Conservation (phyloP, 164 flowering plant genomes). For the Umbilicus rupestris region DNA sequence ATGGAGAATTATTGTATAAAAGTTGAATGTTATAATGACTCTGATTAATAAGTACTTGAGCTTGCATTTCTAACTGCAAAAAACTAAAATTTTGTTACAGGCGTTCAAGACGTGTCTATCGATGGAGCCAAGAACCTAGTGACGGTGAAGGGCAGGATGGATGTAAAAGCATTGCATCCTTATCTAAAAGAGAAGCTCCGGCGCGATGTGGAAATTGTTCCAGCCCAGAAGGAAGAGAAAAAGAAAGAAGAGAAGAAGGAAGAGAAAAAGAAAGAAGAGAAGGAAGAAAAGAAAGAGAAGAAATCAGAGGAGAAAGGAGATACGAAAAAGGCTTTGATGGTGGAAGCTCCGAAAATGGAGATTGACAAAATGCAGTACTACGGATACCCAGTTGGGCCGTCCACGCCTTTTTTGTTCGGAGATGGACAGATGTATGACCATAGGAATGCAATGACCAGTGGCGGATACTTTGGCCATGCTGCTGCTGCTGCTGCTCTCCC, state of each 20-base stretch:
- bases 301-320: not conserved
- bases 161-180: not conserved
- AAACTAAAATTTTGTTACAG: not conserved
- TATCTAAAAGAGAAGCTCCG: constrained; percentile 5
- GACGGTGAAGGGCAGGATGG: not conserved
- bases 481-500: not conserved
- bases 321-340: not conserved
- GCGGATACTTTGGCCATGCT: not conserved
- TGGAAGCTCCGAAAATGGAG: not conserved
- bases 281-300: not conserved
- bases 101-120: not conserved
- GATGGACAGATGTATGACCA: not conserved
- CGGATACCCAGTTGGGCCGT: not conserved
- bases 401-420: not conserved
- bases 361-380: not conserved
- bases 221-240: not conserved
- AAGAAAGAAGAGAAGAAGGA: not conserved
- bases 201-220: not conserved
- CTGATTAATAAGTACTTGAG: not conserved
- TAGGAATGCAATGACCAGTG: not conserved
- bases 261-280: not conserved
- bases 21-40: too few species aligned
- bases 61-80: not conserved
- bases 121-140: not conserved
- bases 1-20: too few species aligned